Evolutionary conservation across 257 asterid species (phyloP).

Genomic region (Gardenia jasminoides): DNA sequence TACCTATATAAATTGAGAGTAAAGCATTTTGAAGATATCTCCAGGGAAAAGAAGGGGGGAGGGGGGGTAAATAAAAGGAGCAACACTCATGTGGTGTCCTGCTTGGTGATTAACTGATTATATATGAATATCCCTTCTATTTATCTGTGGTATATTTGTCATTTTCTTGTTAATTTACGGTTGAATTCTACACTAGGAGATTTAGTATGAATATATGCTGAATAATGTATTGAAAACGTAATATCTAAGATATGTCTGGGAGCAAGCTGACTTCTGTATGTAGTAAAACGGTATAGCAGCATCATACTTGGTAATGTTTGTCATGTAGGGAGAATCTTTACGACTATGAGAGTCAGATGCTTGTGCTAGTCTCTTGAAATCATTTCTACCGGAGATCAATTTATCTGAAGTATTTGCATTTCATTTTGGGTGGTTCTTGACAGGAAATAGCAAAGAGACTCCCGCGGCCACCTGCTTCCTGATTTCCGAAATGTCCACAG

Average conservation of each 20-base stretch:
- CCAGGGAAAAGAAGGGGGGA: no score
- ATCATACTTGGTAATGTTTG: neutral
- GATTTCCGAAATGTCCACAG: slow-evolving; percentile 19
- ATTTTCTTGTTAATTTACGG: neutral
- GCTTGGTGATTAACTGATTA: neutral
- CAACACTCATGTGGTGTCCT: neutral
- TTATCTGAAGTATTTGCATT: neutral
- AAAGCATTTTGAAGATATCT: neutral
- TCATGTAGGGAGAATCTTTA: neutral
- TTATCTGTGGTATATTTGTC: neutral
- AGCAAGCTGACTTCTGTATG: neutral
- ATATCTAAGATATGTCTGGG: neutral
- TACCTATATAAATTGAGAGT: neutral
- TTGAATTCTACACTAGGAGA: neutral
- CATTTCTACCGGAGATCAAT: neutral
- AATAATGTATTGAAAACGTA: neutral
- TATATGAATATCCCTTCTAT: neutral
- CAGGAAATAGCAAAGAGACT: slow-evolving; percentile 85
- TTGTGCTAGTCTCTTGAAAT: neutral
- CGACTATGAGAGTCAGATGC: neutral
- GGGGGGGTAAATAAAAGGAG: no score
- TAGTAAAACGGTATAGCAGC: neutral
- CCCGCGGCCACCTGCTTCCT: slow-evolving; percentile 65
- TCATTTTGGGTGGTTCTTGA: slow-evolving; percentile 13
- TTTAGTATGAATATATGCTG: neutral